Evolutionary conservation across 495 filamentous ascomycete species (phyloP).

Genomic region (Lichenothelia convexa): DNA sequence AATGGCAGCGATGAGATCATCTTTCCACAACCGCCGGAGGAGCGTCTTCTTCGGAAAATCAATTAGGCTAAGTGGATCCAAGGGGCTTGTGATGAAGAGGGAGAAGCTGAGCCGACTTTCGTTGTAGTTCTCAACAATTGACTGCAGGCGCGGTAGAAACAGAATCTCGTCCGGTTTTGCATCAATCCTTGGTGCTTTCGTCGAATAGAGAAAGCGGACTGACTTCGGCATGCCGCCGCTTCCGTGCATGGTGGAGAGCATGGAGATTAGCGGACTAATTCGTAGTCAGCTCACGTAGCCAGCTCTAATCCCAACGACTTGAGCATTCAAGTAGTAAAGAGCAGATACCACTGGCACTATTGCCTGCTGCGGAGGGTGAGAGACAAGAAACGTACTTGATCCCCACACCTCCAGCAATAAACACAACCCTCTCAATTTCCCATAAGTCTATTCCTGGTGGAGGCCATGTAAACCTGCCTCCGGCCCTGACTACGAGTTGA

Average conservation of each 20-base stretch:
- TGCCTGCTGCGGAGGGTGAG: conserved; percentile 7
- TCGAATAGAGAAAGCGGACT: conserved; percentile 19
- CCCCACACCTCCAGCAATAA: conserved; percentile 71
- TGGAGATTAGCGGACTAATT: conserved; percentile 26
- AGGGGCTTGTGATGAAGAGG: conserved; percentile 7
- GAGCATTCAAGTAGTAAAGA: neutral
- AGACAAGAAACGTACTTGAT: conserved; percentile 50
- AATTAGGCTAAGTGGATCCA: neutral
- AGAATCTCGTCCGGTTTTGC: conserved; percentile 12
- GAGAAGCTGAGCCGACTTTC: conserved; percentile 7
- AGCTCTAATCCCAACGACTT: neutral
- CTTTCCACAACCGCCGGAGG: conserved; percentile 4
- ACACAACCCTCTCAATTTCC: conserved; percentile 37
- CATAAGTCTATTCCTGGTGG: conserved; percentile 26
- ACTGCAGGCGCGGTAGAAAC: conserved; percentile 17
- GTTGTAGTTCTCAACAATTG: conserved; percentile 5
- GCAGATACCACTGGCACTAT: too few relatives aligned
- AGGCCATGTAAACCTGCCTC: conserved; percentile 67
- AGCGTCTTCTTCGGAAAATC: conserved; percentile 1
- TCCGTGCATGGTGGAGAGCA: conserved; percentile 18
- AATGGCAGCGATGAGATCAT: conserved; percentile 8
- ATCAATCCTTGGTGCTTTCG: conserved; percentile 5
- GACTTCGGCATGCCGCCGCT: conserved; percentile 7
- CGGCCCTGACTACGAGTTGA: conserved; percentile 47
- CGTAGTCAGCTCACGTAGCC: neutral